phyloP scores from a whole-genome alignment of 2,329 filamentous ascomycete genomes.

The Alternaria gansuensis region DNA sequence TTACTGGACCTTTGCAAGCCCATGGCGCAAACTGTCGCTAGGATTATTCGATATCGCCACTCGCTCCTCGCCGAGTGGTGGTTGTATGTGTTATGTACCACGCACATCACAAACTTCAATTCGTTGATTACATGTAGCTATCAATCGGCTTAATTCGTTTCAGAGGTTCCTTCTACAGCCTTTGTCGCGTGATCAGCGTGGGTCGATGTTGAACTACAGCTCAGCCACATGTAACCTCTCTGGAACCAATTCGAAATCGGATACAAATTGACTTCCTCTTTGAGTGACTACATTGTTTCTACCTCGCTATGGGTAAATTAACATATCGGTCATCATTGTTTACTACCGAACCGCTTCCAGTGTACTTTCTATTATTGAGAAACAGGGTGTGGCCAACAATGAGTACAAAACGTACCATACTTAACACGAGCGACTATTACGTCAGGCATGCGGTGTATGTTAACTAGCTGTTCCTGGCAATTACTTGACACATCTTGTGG shows the following conservation, averaged over 20 bases:
- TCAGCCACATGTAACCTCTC: constrained; percentile 1
- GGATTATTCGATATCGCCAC: neutral
- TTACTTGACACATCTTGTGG: constrained; percentile 21
- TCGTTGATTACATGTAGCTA: constrained; percentile 3
- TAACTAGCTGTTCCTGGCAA: constrained; percentile 8
- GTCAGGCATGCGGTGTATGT: constrained; percentile 4
- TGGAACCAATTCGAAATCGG: constrained; percentile 1
- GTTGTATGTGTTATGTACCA: neutral
- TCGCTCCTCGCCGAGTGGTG: neutral
- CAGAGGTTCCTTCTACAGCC: neutral
- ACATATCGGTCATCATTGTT: neutral
- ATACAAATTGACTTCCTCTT: neutral
- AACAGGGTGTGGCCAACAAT: neutral
- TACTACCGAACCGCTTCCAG: neutral
- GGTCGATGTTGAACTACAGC: neutral
- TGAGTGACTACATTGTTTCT: neutral
- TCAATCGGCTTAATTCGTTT: neutral
- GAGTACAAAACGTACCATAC: neutral
- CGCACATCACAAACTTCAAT: neutral
- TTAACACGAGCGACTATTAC: neutral
- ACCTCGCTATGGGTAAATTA: neutral
- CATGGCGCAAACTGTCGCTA: neutral
- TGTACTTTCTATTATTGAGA: neutral
- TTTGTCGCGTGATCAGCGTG: constrained; percentile 7
- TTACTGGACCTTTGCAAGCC: neutral